phyloP scores from a whole-genome alignment of 805 yeast species.

The Cyberlindnera saturnus region DNA sequence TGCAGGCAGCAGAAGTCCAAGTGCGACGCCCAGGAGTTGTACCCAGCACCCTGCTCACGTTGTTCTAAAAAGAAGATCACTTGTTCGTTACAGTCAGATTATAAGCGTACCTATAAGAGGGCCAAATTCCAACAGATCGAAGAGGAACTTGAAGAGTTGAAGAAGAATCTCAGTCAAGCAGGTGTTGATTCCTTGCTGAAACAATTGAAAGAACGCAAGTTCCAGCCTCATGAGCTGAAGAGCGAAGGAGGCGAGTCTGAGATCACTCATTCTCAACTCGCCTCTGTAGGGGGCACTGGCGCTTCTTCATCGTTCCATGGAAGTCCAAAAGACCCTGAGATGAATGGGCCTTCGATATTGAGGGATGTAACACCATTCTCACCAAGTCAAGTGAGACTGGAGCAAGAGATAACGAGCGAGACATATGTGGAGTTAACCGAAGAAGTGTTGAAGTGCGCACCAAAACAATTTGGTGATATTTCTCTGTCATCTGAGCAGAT shows the following conservation, averaged over 20 bases:
- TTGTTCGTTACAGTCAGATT: conserved; percentile 74
- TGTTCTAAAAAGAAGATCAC: conserved; percentile 64
- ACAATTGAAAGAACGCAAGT: conserved; percentile 16
- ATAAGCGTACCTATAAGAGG: conserved; percentile 84
- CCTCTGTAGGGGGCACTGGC: background rate
- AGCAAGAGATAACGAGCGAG: conserved; percentile 8
- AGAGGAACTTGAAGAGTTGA: conserved; percentile 65
- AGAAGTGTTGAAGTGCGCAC: conserved; percentile 44
- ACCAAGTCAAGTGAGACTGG: conserved; percentile 5
- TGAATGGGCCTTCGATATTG: conserved; percentile 20
- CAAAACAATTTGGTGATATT: conserved; percentile 69
- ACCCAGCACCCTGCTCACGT: conserved; percentile 78
- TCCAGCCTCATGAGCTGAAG: conserved; percentile 14
- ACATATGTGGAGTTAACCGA: conserved; percentile 23
- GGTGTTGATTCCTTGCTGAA: conserved; percentile 19
- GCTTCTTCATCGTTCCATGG: background rate
- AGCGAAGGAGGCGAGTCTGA: background rate
- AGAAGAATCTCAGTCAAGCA: conserved; percentile 40
- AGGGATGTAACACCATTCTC: conserved; percentile 16
- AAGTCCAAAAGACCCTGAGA: conserved; percentile 1
- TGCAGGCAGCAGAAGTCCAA: conserved; percentile 93
- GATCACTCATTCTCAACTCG: background rate
- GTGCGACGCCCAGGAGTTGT: conserved; percentile 76
- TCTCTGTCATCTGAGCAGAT: conserved; percentile 58
- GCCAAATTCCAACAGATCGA: conserved; percentile 81